Evolutionary conservation across 176 grass and related monocot genomes (phyloP).

Genomic region (Oryza nivara): DNA sequence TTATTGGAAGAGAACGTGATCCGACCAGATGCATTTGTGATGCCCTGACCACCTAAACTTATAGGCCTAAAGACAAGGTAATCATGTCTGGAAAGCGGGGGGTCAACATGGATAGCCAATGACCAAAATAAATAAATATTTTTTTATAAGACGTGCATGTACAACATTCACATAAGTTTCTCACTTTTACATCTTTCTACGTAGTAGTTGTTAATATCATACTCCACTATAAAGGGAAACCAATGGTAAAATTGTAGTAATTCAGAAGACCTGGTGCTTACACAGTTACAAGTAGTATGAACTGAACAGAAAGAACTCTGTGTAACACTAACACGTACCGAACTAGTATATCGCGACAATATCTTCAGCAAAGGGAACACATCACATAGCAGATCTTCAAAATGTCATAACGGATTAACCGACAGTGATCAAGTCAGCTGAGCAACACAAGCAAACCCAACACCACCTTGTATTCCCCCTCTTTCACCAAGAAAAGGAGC

Average conservation of each 20-base stretch:
- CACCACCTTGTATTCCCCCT: background rate
- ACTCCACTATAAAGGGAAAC: background rate
- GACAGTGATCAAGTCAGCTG: background rate
- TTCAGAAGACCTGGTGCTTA: no score
- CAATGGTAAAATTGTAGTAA: background rate
- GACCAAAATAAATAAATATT: background rate
- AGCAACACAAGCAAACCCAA: constrained; percentile 24
- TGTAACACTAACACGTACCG: background rate
- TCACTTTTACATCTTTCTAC: background rate
- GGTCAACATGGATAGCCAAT: background rate
- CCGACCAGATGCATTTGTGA: background rate
- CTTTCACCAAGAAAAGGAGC: constrained; percentile 16
- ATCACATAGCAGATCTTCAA: background rate
- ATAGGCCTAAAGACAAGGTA: background rate
- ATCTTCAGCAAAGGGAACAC: background rate
- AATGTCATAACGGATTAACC: background rate
- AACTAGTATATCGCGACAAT: background rate
- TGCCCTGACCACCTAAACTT: background rate
- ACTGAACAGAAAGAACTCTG: background rate
- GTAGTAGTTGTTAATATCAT: background rate
- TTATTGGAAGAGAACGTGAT: background rate
- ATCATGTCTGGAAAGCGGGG: background rate
- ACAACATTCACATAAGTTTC: background rate
- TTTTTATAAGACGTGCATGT: background rate
- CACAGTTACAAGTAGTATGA: background rate